phyloP scores from a whole-genome alignment of 2,329 filamentous ascomycete genomes.

The Onygenales sp. region DNA sequence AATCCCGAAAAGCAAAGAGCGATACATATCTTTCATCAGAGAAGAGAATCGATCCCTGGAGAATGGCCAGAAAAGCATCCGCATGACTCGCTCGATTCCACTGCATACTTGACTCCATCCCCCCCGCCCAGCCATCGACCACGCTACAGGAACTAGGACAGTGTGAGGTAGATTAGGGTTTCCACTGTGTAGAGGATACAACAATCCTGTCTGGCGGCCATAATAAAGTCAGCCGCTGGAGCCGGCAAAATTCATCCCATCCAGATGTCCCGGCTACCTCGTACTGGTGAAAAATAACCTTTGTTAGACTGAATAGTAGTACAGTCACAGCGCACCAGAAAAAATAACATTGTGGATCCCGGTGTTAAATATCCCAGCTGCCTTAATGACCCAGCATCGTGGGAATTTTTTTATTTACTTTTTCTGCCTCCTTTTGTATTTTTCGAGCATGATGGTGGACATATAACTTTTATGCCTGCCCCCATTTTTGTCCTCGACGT shows the following conservation, averaged over 20 bases:
- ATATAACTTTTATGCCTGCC: background rate
- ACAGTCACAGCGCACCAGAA: background rate
- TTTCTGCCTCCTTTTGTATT: background rate
- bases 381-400: background rate
- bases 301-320: background rate
- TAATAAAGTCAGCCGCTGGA: constrained; percentile 1
- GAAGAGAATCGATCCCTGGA: too few relatives aligned
- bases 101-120: too few relatives aligned
- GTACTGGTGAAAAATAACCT: background rate
- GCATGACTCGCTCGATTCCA: too few relatives aligned
- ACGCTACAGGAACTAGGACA: background rate
- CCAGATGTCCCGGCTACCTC: constrained; percentile 1
- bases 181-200: constrained; percentile 1
- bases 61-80: too few relatives aligned
- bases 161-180: background rate
- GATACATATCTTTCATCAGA: too few relatives aligned
- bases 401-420: background rate
- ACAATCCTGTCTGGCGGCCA: background rate
- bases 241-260: background rate
- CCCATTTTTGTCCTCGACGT: too few relatives aligned
- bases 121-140: too few relatives aligned
- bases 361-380: background rate
- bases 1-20: too few relatives aligned
- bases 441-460: background rate
- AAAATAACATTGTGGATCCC: background rate